Evolutionary conservation across 257 asterid genomes (phyloP).

Genomic region (Paraleonurus japonicus): DNA sequence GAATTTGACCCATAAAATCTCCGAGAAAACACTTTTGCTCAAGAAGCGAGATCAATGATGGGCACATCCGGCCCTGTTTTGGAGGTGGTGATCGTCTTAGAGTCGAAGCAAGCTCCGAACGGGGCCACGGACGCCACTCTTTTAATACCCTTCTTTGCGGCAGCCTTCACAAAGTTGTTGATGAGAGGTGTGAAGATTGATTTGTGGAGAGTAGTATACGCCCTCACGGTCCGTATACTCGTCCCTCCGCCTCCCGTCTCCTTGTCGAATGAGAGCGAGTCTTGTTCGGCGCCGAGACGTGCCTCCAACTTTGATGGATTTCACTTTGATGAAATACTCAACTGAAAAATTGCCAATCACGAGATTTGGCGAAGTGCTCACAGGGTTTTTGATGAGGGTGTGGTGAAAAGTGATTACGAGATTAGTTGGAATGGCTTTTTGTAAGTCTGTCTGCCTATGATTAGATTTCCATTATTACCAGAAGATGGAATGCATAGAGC

Average conservation of each 20-base stretch:
- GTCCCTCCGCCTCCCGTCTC: constrained; percentile 23
- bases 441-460: constrained; percentile 31
- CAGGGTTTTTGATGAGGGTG: constrained; percentile 45
- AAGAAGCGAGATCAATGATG: constrained; percentile 36
- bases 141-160: constrained; percentile 27
- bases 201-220: constrained; percentile 35
- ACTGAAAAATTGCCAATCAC: constrained; percentile 34
- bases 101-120: constrained; percentile 44
- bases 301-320: constrained; percentile 37
- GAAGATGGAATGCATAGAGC: constrained; percentile 41
- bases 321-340: no score
- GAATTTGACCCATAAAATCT: constrained; percentile 45
- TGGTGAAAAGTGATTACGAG: constrained; percentile 25
- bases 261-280: constrained; percentile 39
- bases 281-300: constrained; percentile 34
- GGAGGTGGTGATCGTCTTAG: constrained; percentile 17
- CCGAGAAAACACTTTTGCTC: constrained; percentile 31
- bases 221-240: constrained; percentile 40
- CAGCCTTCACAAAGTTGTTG: constrained; percentile 41
- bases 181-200: constrained; percentile 38
- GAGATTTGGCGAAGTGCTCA: constrained; percentile 26
- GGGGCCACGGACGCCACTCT: constrained; percentile 50
- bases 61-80: constrained; percentile 43
- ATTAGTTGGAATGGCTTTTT: constrained; percentile 27
- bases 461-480: constrained; percentile 12